Evolutionary conservation across 257 asterid genomes (phyloP), one percentile per base, ranked within the genome.

Genomic region (Solanum lycopersicoides): DNA sequence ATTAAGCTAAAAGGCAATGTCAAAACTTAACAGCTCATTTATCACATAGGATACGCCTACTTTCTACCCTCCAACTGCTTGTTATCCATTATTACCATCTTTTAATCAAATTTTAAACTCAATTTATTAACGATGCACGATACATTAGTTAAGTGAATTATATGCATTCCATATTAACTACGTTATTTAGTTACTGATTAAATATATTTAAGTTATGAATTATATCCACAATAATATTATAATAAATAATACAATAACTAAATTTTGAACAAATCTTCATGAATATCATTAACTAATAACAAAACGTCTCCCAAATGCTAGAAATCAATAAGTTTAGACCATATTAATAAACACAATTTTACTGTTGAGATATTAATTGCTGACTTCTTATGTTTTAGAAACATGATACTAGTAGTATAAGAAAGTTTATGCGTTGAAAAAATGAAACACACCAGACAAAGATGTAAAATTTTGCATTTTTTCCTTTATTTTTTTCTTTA

Each of bases 11-110:
- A 53, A 79, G 18, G 30, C 84, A 80, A 80, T 45, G 84, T 44
- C 50, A 68, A 68, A 85, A 45, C 37, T 44, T 69, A 56, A 72
- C 87, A 85, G 71, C 87, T 85, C 87, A 80, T 80, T 80, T 80
- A 23, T 18, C 35, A 41, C 84, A 18, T 28, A 42, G 15, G 42
- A 45, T 47, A 16, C 84, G 84, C 42, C 65, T 44, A 13, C 63
- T 25, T 42, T 41, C 35, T 77, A 25, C 63, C 83, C 18, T 14
- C 83, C 63, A 77, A 42, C 39, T 15, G 42, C 66, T 16, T 45
- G 41, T 28, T 15, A 44, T 79, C 63, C 39, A 77, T 25, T 79
- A 79, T 0, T 45, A 45, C 28, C 23, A 44, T 10, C 25, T 45
- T 79, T 45, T 79, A 79, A 45, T 30, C 3, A 45, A 44, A 44